Conservation (phyloP, 2,329 filamentous ascomycete species). For the Colletotrichum aenigma region DNA sequence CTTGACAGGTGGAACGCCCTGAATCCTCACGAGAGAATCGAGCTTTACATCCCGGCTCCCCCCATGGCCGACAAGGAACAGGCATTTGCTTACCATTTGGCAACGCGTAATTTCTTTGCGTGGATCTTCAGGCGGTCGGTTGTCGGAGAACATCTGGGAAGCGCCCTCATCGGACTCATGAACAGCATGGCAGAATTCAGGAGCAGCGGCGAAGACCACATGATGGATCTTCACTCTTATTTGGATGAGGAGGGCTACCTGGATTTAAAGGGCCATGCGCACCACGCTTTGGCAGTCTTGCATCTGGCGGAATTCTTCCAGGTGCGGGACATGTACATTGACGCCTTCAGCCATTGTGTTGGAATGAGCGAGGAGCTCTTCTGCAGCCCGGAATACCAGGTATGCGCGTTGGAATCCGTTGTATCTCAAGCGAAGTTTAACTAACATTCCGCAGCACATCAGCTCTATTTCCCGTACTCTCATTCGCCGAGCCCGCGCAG, state of each 20-base stretch:
- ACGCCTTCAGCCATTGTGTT: slow-evolving; percentile 78
- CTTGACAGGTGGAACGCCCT: slow-evolving; percentile 35
- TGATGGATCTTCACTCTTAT: slow-evolving; percentile 67
- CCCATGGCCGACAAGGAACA: slow-evolving; percentile 54
- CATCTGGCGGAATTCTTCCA: slow-evolving; percentile 71
- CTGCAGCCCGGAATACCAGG: slow-evolving; percentile 63
- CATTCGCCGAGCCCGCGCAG: slow-evolving; percentile 64
- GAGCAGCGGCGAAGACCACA: slow-evolving; percentile 56
- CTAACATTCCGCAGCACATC: slow-evolving; percentile 44
- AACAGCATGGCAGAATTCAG: slow-evolving; percentile 69
- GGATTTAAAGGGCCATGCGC: slow-evolving; percentile 67
- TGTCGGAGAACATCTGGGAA: slow-evolving; percentile 70
- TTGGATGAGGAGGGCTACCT: slow-evolving; percentile 73
- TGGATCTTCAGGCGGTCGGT: slow-evolving; percentile 69
- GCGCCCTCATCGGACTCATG: slow-evolving; percentile 67
- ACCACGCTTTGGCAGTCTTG: slow-evolving; percentile 71
- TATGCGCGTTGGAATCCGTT: slow-evolving; percentile 37
- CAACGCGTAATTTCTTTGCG: slow-evolving; percentile 77
- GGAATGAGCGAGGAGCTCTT: slow-evolving; percentile 73
- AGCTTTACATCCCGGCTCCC: slow-evolving; percentile 75
- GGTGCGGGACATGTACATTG: slow-evolving; percentile 68
- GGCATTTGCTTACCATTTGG: slow-evolving; percentile 66
- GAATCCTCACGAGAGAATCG: slow-evolving; percentile 41
- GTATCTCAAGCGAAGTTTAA: not conserved
- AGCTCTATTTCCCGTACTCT: slow-evolving; percentile 64